A percentile compares a stretch with the other conserved stretches of the same genome.
phyloP scores from a whole-genome alignment of 768 basidiomycete species.

The Chiua virens region DNA sequence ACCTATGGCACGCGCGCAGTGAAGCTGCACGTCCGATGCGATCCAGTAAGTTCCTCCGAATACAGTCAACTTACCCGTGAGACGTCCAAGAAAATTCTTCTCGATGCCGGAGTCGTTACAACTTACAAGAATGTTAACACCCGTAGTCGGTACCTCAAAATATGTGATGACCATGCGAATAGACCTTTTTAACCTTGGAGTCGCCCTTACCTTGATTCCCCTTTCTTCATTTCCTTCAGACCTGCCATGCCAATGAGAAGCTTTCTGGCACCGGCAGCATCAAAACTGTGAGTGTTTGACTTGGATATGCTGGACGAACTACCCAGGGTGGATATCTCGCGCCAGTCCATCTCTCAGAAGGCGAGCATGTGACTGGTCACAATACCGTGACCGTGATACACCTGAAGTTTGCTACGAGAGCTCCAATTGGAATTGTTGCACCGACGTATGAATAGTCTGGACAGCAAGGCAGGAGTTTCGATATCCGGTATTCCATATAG shows the following conservation, averaged over 20 bases:
- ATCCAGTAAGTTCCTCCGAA: background rate
- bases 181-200: background rate
- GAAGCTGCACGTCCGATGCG: background rate
- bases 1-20: constrained; percentile 2
- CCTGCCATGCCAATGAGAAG: constrained; percentile 33
- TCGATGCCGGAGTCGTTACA: constrained; percentile 1
- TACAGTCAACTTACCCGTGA: constrained; percentile 22
- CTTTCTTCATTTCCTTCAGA: constrained; percentile 37
- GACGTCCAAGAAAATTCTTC: constrained; percentile 31
- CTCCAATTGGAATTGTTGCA: too few species aligned
- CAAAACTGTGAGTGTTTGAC: too few species aligned
- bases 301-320: too few species aligned
- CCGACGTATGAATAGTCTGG: background rate
- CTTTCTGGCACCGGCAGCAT: constrained; percentile 30
- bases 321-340: too few species aligned
- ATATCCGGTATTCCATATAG: background rate
- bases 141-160: constrained; percentile 40
- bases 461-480: background rate
- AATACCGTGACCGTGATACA: too few species aligned
- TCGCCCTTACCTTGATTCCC: constrained; percentile 28
- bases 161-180: background rate
- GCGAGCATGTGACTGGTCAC: too few species aligned
- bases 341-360: too few species aligned
- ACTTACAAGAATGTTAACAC: too few species aligned
- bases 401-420: too few species aligned